phyloP scores from a whole-genome alignment of 441 rosid genomes.

The Melastoma candidum region DNA sequence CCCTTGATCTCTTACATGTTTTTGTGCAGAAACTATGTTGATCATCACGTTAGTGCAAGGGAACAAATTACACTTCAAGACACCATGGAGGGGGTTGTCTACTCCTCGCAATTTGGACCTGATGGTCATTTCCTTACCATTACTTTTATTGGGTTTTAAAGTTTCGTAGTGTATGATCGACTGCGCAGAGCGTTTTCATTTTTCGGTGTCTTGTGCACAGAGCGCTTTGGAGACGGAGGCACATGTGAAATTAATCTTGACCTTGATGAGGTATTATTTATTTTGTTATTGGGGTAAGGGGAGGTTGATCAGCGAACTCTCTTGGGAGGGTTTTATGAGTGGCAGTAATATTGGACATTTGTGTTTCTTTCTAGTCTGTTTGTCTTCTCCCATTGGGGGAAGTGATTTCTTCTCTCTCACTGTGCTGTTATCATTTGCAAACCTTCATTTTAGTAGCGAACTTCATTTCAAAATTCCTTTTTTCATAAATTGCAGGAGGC shows the following conservation, averaged over 20 bases:
- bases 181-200: slow-evolving; percentile 12
- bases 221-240: slow-evolving; percentile 97
- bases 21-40: slow-evolving; percentile 77
- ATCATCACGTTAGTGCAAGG: slow-evolving; percentile 91
- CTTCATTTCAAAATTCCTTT: neutral
- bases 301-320: too few relatives aligned
- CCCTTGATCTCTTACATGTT: slow-evolving; percentile 4
- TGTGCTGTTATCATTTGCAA: too few relatives aligned
- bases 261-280: slow-evolving; percentile 76
- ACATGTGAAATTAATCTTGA: slow-evolving; percentile 86
- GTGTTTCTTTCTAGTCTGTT: too few relatives aligned
- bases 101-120: slow-evolving; percentile 92
- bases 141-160: slow-evolving; percentile 15
- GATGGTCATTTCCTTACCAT: slow-evolving; percentile 49
- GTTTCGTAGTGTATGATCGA: neutral
- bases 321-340: too few relatives aligned
- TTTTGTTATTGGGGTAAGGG: too few relatives aligned
- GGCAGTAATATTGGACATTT: too few relatives aligned
- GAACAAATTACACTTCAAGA: slow-evolving; percentile 99
- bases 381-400: too few relatives aligned
- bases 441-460: too few relatives aligned
- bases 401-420: too few relatives aligned
- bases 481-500: slow-evolving; percentile 42
- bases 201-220: slow-evolving; percentile 36
- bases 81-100: slow-evolving; percentile 91